Evolutionary conservation across 768 basidiomycete genomes (phyloP), one percentile per base, ranked within the genome.

Genomic region (Tylopilus felleus): DNA sequence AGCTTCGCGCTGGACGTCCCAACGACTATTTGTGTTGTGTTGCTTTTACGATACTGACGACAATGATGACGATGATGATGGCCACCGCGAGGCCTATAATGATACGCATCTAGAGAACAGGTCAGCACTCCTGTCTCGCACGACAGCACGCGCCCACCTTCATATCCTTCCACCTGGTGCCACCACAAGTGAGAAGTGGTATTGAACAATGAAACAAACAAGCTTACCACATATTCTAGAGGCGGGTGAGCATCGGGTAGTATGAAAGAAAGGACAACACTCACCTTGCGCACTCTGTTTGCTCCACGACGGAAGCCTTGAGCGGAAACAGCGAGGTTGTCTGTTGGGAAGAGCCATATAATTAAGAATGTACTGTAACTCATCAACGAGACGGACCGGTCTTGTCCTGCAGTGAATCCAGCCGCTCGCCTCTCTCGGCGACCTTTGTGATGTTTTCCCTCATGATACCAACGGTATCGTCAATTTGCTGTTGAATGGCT

Each of bases 291-390:
- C 49, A 99, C 97, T 56, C 92, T 81, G 76, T 98, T 98, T 49
- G 97, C 97, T 60, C 97, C 95, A 60, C 93, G 82, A 58, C 94
- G 86, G 84, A 99, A 99, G 25, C 94, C 93, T 76, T 99, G 96
- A n/a, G 97, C 97, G 23, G 94, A 97, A 39, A 96, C 91, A 28
- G 97, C 96, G 52, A 99, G 83, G 68, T 88, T 97, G 74, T 99
- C 97, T 97, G 62, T 48, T 17, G 42, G 48, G 52, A 49, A 22
- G 13, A 21, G 47, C 29, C 1, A 38, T 47, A 36, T 21, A 14
- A 23, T 14, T 17, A 22, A 5, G 3, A 38, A 14, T 14, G 16
- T 27, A 40, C 17, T 7, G 12, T 16, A 19, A 47, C n/a, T n/a
- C 25, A 31, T 44, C 38, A 29, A 47, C 23, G n/a, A 41, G 19